Evolutionary conservation across 148 eudicot species (phyloP), one percentile per base, ranked within the genome.

Genomic region (Persicaria maculosa): DNA sequence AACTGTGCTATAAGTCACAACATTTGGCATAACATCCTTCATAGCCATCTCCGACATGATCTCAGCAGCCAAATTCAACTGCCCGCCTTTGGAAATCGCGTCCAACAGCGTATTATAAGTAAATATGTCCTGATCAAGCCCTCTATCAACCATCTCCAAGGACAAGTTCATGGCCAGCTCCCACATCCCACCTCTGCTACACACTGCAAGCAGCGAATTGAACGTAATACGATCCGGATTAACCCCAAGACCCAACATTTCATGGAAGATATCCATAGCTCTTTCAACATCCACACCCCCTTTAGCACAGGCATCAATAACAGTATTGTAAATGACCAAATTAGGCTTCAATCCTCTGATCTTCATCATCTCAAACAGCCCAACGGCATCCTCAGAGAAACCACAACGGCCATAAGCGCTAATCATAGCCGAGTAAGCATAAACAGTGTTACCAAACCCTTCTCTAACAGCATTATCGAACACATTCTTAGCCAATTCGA

Each of bases 291-390:
- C 85, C 17, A 87, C 89, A 46, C 98, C 98, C 72, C 93, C 97
- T 83, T 94, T 94, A 2, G 89, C 98, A 85, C 97, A 94, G 22
- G 98, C 97, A 86, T 94, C 96, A 74, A 91, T 90, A 14, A 94
- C 80, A 5, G 98, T 97, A 79, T 94, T 94, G 50, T 87, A 94
- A 55, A 97, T 91, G 0, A 94, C 95, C 64, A 90, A 87, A 88
- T 94, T 94, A 4, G 98, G 98, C 84, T 82, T 90, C 85, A 94
- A 80, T 5, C 93, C 93, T 2, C 81, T 83, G 25, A 46, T 74
- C 71, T 90, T 91, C 98, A 93, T 93, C 72, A 81, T 80, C 58
- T 88, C 83, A 77, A 93, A 93, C 19, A 90, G 80, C 76, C 88
- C 80, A 80, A 91, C 77, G 16, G 97, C 97, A 22, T 94, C 90